Evolutionary conservation across 495 filamentous ascomycete genomes (phyloP).

Genomic region (Podospora bellae-mahoneyi): DNA sequence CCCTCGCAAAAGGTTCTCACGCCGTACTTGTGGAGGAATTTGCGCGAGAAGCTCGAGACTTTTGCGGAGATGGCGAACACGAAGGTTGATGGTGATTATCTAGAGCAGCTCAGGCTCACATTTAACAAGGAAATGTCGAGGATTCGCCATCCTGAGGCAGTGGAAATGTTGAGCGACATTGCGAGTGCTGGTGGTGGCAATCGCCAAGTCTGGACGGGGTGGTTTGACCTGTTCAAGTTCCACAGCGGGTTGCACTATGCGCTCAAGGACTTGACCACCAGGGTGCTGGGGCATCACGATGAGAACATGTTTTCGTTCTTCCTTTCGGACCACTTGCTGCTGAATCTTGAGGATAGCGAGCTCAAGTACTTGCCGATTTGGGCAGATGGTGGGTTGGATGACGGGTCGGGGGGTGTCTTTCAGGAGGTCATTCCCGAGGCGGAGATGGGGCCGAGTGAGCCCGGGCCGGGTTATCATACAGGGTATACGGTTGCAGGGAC

Average conservation of each 20-base stretch:
- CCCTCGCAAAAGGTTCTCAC: conserved; percentile 30
- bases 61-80: background rate
- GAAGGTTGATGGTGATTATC: background rate
- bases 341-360: conserved; percentile 38
- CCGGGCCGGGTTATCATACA: conserved; percentile 45
- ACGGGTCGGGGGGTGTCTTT: conserved; percentile 47
- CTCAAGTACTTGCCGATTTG: conserved; percentile 45
- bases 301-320: conserved; percentile 23
- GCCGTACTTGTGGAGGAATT: conserved; percentile 33
- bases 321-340: conserved; percentile 33
- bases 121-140: no score
- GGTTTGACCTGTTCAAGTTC: conserved; percentile 15
- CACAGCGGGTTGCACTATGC: conserved; percentile 6
- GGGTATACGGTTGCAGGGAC: conserved; percentile 34
- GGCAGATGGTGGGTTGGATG: conserved; percentile 44
- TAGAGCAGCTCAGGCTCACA: background rate
- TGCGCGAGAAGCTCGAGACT: background rate
- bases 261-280: background rate
- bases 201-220: background rate
- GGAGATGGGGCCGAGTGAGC: conserved; percentile 41
- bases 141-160: background rate
- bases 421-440: conserved; percentile 38
- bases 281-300: conserved; percentile 7
- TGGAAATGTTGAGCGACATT: background rate
- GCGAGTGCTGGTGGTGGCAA: background rate